phyloP scores from a whole-genome alignment of 148 eudicot species.

The Rhododendron vialii region DNA sequence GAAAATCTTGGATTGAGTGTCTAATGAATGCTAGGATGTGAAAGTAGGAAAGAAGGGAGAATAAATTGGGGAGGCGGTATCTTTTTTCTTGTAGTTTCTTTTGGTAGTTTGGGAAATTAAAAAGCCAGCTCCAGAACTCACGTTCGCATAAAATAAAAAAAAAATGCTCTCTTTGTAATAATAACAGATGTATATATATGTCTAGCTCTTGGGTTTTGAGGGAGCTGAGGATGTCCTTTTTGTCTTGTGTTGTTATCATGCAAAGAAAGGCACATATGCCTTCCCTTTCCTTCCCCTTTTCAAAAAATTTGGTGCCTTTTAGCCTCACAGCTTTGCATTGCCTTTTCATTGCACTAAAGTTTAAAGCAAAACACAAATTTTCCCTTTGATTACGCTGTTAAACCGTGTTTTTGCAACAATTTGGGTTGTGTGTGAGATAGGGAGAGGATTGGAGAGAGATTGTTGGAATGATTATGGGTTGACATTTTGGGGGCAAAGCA shows the following conservation, averaged over 20 bases:
- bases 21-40: neutral
- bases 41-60: neutral
- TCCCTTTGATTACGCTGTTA: slow-evolving; percentile 29
- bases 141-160: neutral
- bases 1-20: neutral
- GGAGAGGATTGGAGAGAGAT: neutral
- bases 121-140: neutral
- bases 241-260: slow-evolving; percentile 5
- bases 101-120: neutral
- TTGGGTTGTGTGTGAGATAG: slow-evolving; percentile 1
- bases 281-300: slow-evolving; percentile 6
- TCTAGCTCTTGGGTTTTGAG: neutral
- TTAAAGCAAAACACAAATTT: neutral
- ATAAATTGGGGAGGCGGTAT: neutral
- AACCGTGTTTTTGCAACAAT: neutral
- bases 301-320: neutral
- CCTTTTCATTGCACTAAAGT: slow-evolving; percentile 10
- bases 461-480: slow-evolving; percentile 33
- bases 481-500: slow-evolving; percentile 32
- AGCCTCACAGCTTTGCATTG: neutral
- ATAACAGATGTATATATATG: neutral
- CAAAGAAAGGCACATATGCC: slow-evolving; percentile 9
- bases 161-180: neutral
- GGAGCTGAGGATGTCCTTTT: slow-evolving; percentile 4
- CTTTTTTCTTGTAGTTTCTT: neutral